Evolutionary conservation across 73 alveolate genomes (phyloP).

Genomic region (Paramecium pentaurelia): DNA sequence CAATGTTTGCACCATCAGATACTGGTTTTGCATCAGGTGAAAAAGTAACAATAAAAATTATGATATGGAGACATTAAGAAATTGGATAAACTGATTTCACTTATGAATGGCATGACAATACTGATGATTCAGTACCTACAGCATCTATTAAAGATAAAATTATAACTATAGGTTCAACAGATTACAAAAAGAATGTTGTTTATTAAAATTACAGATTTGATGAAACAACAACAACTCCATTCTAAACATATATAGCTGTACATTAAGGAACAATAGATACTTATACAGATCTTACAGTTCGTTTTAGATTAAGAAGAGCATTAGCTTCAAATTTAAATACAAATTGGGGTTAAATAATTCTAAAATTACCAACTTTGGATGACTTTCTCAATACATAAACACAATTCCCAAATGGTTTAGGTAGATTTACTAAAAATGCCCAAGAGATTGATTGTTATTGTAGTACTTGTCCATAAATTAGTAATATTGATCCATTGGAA

Average conservation of each 20-base stretch:
- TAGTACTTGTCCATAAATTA: slow-evolving; percentile 7
- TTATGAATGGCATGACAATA: background rate
- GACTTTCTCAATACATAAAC: background rate
- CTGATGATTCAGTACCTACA: background rate
- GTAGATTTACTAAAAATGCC: slow-evolving; percentile 24
- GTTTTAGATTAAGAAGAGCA: background rate
- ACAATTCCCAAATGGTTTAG: background rate
- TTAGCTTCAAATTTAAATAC: background rate
- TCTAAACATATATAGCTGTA: background rate
- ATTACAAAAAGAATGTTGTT: background rate
- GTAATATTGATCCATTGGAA: background rate
- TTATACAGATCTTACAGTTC: background rate
- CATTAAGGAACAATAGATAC: slow-evolving; percentile 23
- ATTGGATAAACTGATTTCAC: background rate
- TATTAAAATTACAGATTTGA: background rate
- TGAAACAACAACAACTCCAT: background rate
- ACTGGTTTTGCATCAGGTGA: background rate
- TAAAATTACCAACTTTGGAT: background rate
- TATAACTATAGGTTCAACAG: background rate
- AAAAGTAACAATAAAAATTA: background rate
- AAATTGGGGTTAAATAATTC: slow-evolving; percentile 1
- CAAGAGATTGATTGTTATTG: slow-evolving; percentile 53
- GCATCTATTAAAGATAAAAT: background rate
- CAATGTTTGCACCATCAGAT: background rate
- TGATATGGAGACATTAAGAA: background rate